Evolutionary conservation across 352 stramenopile species (phyloP), one percentile per base, ranked within the genome.

Genomic region (Peronospora belbahrii): DNA sequence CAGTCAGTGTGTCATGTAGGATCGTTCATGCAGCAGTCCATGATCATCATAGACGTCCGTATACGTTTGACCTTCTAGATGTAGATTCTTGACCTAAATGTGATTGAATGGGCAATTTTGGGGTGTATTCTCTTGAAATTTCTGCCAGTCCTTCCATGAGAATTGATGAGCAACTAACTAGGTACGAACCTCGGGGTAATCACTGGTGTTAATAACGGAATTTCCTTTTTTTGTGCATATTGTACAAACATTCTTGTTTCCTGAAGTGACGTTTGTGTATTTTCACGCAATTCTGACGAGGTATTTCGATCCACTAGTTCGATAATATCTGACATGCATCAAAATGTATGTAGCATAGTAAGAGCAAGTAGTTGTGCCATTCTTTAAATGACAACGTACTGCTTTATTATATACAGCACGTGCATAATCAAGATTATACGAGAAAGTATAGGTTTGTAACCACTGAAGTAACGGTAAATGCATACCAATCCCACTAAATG

Each of bases 1-100:
- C 88, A 96, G 62, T 98, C 88, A 96, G 62, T 98, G 94, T n/a
- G 92, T 93, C 85, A 97, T 96, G 56, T 97, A 95, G 17, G 83
- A 78, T 11, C 75, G 71, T 9, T 96, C 73, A 43, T 88, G 83
- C 30, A 98, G 67, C 13, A 98, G 68, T 5, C 84, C 85, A 52
- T 93, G 80, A 19, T 72, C 47, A 34, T 96, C 65, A 58, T 90
- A 90, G 2, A 92, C 78, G 3, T 59, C 67, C 0, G 88, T 72
- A 68, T 97, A 94, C 41, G 52, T 86, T 19, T 72, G 55, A 34
- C 75, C 86, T 32, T 90, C 77, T 9, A 78, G 83, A 46, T 96
- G 80, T 23, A 97, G 58, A 18, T 58, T 65, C 55, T 71, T 70
- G 27, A 94, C 85, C 67, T 27, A 97, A 34, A 59, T 98, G 94